These are phyloP conservation scores for Trichomonascus vanleenenianus DNA, from an alignment of 805 yeast genomes.

Conservation along the genomic window DNA sequence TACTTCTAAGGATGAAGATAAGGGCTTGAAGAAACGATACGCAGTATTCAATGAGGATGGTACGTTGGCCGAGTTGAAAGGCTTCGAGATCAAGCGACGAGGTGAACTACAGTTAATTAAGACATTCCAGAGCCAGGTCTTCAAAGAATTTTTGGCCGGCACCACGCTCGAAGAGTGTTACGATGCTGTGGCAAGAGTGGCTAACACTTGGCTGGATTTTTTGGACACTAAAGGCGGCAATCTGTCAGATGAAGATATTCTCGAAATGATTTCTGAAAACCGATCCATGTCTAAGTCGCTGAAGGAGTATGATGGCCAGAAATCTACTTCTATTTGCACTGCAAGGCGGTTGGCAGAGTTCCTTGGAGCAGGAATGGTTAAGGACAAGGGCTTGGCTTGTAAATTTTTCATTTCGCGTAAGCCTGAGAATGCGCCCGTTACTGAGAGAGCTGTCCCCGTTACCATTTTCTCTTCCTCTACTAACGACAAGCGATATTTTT, in stretches of 20 bases:
- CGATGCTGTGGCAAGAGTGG: slow-evolving; percentile 81
- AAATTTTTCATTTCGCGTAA: slow-evolving; percentile 81
- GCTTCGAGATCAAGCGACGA: slow-evolving; percentile 92
- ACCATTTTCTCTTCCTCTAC: slow-evolving; percentile 86
- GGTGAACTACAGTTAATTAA: slow-evolving; percentile 93
- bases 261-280: slow-evolving; percentile 92
- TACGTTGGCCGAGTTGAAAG: slow-evolving; percentile 87
- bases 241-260: slow-evolving; percentile 88
- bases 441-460: slow-evolving; percentile 95
- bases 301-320: slow-evolving; percentile 81
- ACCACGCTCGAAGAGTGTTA: slow-evolving; percentile 71
- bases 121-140: slow-evolving; percentile 90
- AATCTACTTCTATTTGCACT: slow-evolving; percentile 92
- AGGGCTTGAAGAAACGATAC: slow-evolving; percentile 90
- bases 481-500: slow-evolving; percentile 54
- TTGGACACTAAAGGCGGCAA: slow-evolving; percentile 78
- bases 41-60: slow-evolving; percentile 97
- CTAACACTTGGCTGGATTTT: slow-evolving; percentile 94
- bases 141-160: slow-evolving; percentile 86
- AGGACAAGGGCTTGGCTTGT: slow-evolving; percentile 92
- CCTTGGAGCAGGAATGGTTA: slow-evolving; percentile 92
- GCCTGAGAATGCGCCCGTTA: slow-evolving; percentile 82
- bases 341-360: slow-evolving; percentile 91
- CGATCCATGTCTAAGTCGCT: slow-evolving; percentile 90
- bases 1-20: slow-evolving; percentile 95